Percentiles rank a stretch among this genome's conserved stretches.
Evolutionary conservation across 2,329 filamentous ascomycete genomes (phyloP).

Genomic region (Annulohypoxylon truncatum): DNA sequence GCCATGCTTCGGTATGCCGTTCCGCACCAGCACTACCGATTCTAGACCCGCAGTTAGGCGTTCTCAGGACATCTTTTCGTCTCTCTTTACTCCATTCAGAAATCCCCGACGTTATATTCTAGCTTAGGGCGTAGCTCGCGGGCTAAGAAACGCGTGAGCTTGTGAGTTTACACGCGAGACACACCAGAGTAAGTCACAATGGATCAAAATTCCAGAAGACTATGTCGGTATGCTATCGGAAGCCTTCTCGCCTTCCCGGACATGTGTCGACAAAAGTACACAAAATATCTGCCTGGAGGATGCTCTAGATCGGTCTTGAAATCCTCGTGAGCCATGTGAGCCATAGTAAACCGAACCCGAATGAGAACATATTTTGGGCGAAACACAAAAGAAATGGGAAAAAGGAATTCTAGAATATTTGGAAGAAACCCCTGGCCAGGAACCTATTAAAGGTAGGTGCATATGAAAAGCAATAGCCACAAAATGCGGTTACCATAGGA

Average conservation of each 20-base stretch:
- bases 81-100: constrained; percentile 48
- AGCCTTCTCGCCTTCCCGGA: constrained; percentile 11
- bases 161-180: constrained; percentile 27
- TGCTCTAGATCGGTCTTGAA: constrained; percentile 21
- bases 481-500: not conserved
- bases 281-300: not conserved
- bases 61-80: constrained; percentile 45
- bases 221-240: constrained; percentile 13
- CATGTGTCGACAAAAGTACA: constrained; percentile 12
- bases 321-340: not conserved
- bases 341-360: not conserved
- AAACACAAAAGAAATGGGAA: constrained; percentile 1
- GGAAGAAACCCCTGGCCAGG: not conserved
- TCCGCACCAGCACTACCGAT: constrained; percentile 31
- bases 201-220: constrained; percentile 27
- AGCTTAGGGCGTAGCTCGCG: constrained; percentile 38
- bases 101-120: constrained; percentile 32
- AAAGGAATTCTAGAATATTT: not conserved
- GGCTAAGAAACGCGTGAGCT: constrained; percentile 24
- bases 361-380: not conserved
- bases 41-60: constrained; percentile 46
- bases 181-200: constrained; percentile 16
- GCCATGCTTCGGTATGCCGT: constrained; percentile 26
- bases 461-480: constrained; percentile 3
- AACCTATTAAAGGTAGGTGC: not conserved